Base-by-base conservation (phyloP, 345 rosid species). In the Eucalyptus pumila region DNA sequence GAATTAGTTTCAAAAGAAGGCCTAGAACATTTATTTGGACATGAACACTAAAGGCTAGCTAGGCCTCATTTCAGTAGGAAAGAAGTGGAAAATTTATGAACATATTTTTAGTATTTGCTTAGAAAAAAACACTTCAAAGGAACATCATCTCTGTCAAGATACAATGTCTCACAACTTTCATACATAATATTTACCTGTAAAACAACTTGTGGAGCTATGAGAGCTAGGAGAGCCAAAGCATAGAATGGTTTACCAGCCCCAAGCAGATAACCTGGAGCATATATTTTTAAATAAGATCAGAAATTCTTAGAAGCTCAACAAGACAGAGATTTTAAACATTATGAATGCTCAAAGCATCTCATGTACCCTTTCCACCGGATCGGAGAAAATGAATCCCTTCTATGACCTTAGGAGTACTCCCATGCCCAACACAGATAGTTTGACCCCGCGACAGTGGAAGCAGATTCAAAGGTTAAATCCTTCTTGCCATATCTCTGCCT, bases 201-300 rank as follows among this genome's bases (percentile, higher is more conserved):
- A 88, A 98, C 90, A 9, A 96, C 93, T 90, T 98, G 99, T 37
- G 99, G 99, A 86, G 94, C 88, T 86, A 95, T 93, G 89, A 98
- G 88, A 89, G 93, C 97, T 48, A 98, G 93, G 24, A 98, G 89
- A 23, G 99, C 98, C 72, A 98, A 90, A 27, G 99, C 99, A 89
- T 96, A 94, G 80, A 94, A 96, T 72, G 99, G 97, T 95, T 98
- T 98, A 27, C 98, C 99, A 89, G 98, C 93, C n/a, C 95, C 99
- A 76, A 98, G 95, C 51, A 98, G 95, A 91, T 98, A 98, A 58
- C 99, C 99, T 98, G 94, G 85, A 69, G 56, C 14, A 80, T n/a
- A 19, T 58, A 34, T 47, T 54, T 47, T 56, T 67, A 26, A 34
- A 24, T 62, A 27, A 34, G 47, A 88, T 19, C 17, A 85, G 30